Evolutionary conservation across 1,284 basidiomycete genomes (phyloP).

Genomic region (Microbotryomycetes sp.): DNA sequence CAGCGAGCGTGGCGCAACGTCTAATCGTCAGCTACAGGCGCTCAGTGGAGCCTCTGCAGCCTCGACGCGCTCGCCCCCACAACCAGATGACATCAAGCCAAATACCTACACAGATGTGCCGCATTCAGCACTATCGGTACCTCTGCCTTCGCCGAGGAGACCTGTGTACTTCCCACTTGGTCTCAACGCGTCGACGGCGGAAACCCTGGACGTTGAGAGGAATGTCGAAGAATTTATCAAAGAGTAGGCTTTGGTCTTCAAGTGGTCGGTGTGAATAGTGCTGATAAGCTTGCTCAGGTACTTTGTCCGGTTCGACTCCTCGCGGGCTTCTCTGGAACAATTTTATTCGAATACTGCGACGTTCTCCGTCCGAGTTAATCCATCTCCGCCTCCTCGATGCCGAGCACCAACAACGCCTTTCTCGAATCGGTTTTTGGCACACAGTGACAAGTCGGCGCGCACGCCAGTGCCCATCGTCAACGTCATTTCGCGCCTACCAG

Average conservation of each 20-base stretch:
- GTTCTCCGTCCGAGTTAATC: constrained; percentile 20
- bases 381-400: constrained; percentile 2
- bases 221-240: constrained; percentile 10
- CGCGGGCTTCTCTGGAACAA: constrained; percentile 13
- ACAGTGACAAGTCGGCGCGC: background rate
- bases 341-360: constrained; percentile 17
- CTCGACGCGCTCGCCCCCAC: background rate
- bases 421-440: background rate
- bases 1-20: too few relatives aligned
- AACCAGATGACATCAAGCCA: constrained; percentile 1
- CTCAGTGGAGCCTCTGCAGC: background rate
- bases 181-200: constrained; percentile 2
- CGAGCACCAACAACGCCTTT: background rate
- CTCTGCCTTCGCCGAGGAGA: background rate
- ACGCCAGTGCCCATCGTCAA: constrained; percentile 25
- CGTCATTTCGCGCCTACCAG: constrained; percentile 14
- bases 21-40: background rate
- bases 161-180: constrained; percentile 11
- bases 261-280: too few relatives aligned
- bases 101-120: background rate
- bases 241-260: constrained; percentile 4
- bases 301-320: constrained; percentile 22
- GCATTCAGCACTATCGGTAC: background rate
- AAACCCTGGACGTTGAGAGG: constrained; percentile 3
- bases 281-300: too few relatives aligned